Conservation (phyloP, 345 rosid species). For the Populus simonii region DNA sequence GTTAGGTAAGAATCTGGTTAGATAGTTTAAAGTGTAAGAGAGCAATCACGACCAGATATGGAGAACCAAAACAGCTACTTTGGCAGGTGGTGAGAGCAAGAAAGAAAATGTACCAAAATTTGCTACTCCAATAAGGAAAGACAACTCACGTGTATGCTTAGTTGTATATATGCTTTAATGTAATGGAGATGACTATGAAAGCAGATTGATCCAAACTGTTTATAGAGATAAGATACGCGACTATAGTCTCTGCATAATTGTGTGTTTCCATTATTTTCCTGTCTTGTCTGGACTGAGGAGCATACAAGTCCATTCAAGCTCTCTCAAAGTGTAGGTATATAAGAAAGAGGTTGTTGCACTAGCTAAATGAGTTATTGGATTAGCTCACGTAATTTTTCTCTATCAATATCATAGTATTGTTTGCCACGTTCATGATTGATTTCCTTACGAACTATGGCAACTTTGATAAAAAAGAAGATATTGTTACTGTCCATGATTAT, state of each 20-base stretch:
- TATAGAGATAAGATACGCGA: neutral
- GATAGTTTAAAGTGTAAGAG: neutral
- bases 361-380: neutral
- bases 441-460: conserved; percentile 20
- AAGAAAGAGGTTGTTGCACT: neutral
- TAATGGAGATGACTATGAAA: conserved; percentile 27
- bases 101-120: neutral
- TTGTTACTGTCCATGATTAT: conserved; percentile 1
- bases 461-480: neutral
- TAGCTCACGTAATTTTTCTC: neutral
- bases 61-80: neutral
- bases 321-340: neutral
- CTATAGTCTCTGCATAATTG: neutral
- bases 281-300: neutral
- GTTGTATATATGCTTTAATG: neutral
- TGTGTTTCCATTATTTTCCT: neutral
- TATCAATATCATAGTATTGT: neutral
- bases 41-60: conserved; percentile 12
- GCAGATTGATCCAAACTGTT: conserved; percentile 4
- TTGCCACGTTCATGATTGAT: neutral
- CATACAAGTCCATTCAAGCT: neutral
- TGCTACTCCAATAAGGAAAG: neutral
- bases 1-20: conserved; percentile 4
- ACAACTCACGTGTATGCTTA: neutral
- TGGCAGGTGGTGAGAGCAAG: neutral